A percentile compares a stretch with the other conserved stretches of the same genome.
These are phyloP conservation scores for Talaromyces rugulosus DNA, from an alignment of 2,329 filamentous ascomycete genomes.

Conservation along the genomic window DNA sequence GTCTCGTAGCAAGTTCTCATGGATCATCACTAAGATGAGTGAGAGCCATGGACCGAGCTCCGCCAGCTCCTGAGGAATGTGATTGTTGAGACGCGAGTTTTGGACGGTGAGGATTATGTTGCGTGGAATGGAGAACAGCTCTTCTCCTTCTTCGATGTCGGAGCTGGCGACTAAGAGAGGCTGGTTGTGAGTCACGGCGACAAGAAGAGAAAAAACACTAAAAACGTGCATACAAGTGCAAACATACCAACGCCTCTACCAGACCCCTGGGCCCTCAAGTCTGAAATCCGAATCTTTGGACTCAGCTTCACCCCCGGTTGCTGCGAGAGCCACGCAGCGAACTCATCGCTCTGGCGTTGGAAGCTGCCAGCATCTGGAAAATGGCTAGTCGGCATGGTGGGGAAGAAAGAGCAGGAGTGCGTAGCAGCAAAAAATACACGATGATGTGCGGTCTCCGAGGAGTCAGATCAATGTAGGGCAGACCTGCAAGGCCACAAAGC, in stretches of 20 bases:
- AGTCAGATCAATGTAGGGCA: background rate
- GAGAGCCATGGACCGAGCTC: conserved; percentile 50
- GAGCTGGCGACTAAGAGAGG: conserved; percentile 58
- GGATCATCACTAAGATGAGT: conserved; percentile 74
- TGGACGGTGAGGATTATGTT: conserved; percentile 65
- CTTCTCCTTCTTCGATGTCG: conserved; percentile 69
- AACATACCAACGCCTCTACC: conserved; percentile 62
- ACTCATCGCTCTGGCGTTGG: conserved; percentile 45
- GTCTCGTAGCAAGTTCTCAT: conserved; percentile 61
- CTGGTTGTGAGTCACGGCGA: conserved; percentile 19
- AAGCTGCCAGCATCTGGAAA: conserved; percentile 36
- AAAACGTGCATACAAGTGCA: conserved; percentile 15
- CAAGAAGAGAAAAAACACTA: conserved; percentile 7
- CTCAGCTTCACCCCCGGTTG: conserved; percentile 52
- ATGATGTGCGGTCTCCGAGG: background rate
- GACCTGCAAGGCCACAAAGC: background rate
- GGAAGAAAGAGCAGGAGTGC: conserved; percentile 8
- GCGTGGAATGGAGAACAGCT: conserved; percentile 76
- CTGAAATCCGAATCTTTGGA: conserved; percentile 54
- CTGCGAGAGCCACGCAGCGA: conserved; percentile 54
- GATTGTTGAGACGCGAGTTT: conserved; percentile 64
- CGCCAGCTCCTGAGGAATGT: conserved; percentile 53
- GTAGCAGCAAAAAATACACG: conserved; percentile 13
- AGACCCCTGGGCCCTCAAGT: conserved; percentile 53
- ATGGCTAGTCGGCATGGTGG: conserved; percentile 33